A percentile compares a stretch with the other conserved stretches of the same genome.
Conservation (phyloP, 805 yeast species). For the Lipomyces kockii region DNA sequence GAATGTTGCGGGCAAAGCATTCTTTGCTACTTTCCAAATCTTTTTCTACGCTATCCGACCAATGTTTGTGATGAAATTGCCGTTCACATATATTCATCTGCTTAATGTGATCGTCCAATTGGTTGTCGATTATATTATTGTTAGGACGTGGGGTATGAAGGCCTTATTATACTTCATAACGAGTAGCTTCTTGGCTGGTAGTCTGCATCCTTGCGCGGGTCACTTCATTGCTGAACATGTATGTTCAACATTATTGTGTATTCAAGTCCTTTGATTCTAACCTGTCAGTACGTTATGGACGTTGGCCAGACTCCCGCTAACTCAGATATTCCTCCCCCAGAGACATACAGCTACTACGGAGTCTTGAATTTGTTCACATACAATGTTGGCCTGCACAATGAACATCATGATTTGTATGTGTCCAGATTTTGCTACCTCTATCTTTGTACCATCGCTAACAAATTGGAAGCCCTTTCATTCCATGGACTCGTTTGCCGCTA, state of each 20-base stretch:
- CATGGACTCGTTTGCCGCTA: slow-evolving; percentile 80
- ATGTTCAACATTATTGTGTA: slow-evolving; percentile 49
- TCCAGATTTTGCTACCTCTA: neutral
- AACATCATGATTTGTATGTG: slow-evolving; percentile 78
- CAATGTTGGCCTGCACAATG: slow-evolving; percentile 94
- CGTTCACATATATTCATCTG: slow-evolving; percentile 74
- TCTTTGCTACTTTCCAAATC: slow-evolving; percentile 83
- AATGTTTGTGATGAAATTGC: slow-evolving; percentile 76
- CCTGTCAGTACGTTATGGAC: slow-evolving; percentile 42
- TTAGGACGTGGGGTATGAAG: slow-evolving; percentile 65
- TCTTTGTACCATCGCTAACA: neutral
- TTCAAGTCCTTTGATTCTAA: neutral
- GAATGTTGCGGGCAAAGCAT: slow-evolving; percentile 82
- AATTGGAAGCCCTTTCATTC: slow-evolving; percentile 65
- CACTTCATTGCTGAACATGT: slow-evolving; percentile 92
- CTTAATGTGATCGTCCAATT: slow-evolving; percentile 65
- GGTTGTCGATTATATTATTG: slow-evolving; percentile 60
- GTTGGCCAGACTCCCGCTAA: slow-evolving; percentile 40
- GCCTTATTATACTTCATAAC: slow-evolving; percentile 68
- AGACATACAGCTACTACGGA: slow-evolving; percentile 90
- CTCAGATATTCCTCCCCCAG: slow-evolving; percentile 57
- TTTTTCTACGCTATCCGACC: slow-evolving; percentile 90
- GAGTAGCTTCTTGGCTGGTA: slow-evolving; percentile 86
- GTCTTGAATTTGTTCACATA: slow-evolving; percentile 75
- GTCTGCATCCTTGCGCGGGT: slow-evolving; percentile 92